phyloP scores from a whole-genome alignment of 345 rosid genomes.

The Dipteronia dyeriana region DNA sequence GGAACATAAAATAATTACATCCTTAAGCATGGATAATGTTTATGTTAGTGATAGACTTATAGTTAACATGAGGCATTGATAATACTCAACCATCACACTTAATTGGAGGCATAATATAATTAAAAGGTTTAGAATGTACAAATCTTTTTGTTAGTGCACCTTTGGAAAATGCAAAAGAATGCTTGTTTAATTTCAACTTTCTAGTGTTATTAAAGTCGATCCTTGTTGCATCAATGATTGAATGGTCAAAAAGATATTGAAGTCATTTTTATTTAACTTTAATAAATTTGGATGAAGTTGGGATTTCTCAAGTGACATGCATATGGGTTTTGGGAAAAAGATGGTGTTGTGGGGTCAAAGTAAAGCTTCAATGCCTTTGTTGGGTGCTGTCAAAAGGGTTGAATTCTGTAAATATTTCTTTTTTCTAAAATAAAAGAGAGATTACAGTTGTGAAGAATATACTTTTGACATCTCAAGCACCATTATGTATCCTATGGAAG shows the following conservation, averaged over 20 bases:
- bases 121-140: background rate
- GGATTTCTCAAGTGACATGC: background rate
- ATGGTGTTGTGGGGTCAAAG: slow-evolving; percentile 5
- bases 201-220: background rate
- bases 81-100: background rate
- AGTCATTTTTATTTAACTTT: too few species aligned
- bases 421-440: too few species aligned
- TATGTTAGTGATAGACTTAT: too few species aligned
- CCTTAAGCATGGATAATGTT: too few species aligned
- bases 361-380: background rate
- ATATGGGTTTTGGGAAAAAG: slow-evolving; percentile 8
- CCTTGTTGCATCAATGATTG: slow-evolving; percentile 20
- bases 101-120: background rate
- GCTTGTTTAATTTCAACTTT: background rate
- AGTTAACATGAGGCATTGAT: too few species aligned
- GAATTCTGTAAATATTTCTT: background rate
- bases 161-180: slow-evolving; percentile 7
- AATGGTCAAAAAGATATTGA: background rate
- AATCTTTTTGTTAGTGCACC: background rate
- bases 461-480: too few species aligned
- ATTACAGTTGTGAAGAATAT: too few species aligned
- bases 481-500: too few species aligned
- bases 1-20: too few species aligned
- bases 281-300: slow-evolving; percentile 1
- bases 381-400: background rate